Conservation (phyloP, 1,139 yeast species). For the Kodamaea plutei region DNA sequence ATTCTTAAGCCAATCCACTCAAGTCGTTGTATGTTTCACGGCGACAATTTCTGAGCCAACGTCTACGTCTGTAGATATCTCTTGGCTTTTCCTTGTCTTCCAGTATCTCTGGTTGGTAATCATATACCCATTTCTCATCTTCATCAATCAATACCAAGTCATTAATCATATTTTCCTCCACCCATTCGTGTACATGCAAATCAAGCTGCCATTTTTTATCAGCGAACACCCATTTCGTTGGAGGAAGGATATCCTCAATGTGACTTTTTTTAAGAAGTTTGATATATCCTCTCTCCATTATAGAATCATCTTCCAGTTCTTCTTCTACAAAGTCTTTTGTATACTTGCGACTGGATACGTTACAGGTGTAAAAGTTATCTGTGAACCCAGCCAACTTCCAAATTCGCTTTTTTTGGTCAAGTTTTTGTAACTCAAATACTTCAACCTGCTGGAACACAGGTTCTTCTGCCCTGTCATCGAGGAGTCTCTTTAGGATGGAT, state of each 20-base stretch:
- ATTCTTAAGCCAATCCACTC: too few species aligned
- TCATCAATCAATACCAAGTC: conserved; percentile 58
- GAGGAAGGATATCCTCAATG: conserved; percentile 45
- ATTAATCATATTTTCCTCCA: conserved; percentile 40
- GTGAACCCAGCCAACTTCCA: conserved; percentile 63
- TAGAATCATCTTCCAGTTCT: conserved; percentile 14
- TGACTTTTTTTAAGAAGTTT: conserved; percentile 18
- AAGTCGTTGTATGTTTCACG: too few species aligned
- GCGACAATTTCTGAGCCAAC: conserved; percentile 46
- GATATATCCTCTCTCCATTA: conserved; percentile 19
- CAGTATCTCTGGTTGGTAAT: conserved; percentile 20
- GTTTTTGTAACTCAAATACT: conserved; percentile 66
- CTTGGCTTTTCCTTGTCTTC: conserved; percentile 7
- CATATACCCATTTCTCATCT: conserved; percentile 80
- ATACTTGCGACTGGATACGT: conserved; percentile 24
- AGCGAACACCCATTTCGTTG: conserved; percentile 53
- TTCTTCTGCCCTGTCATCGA: conserved; percentile 3
- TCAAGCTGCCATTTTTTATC: conserved; percentile 54
- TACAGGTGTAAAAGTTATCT: conserved; percentile 48
- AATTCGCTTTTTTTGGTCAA: conserved; percentile 43
- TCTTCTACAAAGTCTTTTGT: too few species aligned
- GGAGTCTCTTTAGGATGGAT: conserved; percentile 19
- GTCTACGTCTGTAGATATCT: conserved; percentile 47
- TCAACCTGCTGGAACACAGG: conserved; percentile 44
- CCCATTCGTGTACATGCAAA: conserved; percentile 58